phyloP scores from a whole-genome alignment of 2,329 filamentous ascomycete species.

The Aschersonia sp. region DNA sequence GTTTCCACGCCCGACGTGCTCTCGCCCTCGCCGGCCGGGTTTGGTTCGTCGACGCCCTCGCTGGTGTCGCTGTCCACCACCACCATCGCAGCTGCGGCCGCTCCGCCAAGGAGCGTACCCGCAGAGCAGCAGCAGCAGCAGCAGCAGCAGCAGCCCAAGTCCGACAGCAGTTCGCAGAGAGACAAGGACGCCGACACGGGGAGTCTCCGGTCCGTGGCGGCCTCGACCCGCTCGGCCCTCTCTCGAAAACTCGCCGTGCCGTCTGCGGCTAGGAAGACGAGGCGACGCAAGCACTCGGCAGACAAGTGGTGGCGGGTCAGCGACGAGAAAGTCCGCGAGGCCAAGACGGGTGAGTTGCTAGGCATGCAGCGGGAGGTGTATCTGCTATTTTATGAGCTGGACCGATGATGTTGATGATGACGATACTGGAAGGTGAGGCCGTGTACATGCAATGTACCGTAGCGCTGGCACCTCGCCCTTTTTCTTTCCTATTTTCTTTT shows the following conservation, averaged over 20 bases:
- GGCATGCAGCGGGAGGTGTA: conserved; percentile 95
- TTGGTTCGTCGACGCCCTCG: conserved; percentile 21
- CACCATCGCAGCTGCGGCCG: conserved; percentile 3
- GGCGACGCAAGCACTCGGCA: conserved; percentile 40
- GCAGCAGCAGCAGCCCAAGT: conserved; percentile 6
- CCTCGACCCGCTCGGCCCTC: conserved; percentile 39
- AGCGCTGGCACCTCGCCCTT: no score
- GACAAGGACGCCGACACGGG: conserved; percentile 32
- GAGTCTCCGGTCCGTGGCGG: conserved; percentile 41
- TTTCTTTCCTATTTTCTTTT: no score
- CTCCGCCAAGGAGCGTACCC: conserved; percentile 17
- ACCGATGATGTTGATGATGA: conserved; percentile 24
- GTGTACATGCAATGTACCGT: no score
- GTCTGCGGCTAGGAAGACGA: conserved; percentile 21
- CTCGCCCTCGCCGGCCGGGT: conserved; percentile 18
- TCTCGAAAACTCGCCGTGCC: conserved; percentile 14
- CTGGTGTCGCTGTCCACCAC: conserved; percentile 13
- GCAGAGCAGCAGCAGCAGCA: conserved; percentile 6
- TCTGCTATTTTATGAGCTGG: conserved; percentile 86
- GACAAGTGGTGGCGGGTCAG: conserved; percentile 95
- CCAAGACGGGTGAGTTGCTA: conserved; percentile 80
- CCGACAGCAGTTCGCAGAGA: conserved; percentile 9
- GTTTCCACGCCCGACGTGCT: conserved; percentile 33
- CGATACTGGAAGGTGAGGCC: no score
- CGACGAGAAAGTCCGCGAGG: conserved; percentile 91